Percentiles rank a stretch among this genome's conserved stretches.
Evolutionary conservation across 164 flowering plant species (phyloP).

Genomic region (Litsea cubeba): DNA sequence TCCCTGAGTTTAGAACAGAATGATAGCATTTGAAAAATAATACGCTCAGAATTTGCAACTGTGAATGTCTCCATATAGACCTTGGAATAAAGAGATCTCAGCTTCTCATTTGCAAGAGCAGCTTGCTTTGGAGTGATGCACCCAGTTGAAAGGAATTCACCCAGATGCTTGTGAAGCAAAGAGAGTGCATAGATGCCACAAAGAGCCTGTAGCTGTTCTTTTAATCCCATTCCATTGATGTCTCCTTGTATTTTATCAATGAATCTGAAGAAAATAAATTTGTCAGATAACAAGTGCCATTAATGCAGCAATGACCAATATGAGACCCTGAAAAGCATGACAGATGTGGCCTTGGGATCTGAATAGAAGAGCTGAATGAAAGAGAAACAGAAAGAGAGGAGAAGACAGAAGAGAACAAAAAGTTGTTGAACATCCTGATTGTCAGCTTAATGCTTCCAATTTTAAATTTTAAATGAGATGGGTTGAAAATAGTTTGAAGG

Average conservation of each 20-base stretch:
- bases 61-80: slow-evolving; percentile 26
- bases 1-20: background rate
- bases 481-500: too few species aligned
- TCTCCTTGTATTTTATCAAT: slow-evolving; percentile 75
- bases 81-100: slow-evolving; percentile 72
- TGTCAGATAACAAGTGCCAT: background rate
- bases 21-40: background rate
- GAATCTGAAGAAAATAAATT: slow-evolving; percentile 40
- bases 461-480: too few species aligned
- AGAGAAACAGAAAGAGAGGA: too few species aligned
- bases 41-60: background rate
- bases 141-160: slow-evolving; percentile 82
- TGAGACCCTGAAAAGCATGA: background rate
- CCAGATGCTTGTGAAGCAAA: slow-evolving; percentile 67
- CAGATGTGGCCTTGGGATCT: too few species aligned
- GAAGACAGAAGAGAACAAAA: too few species aligned
- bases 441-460: too few species aligned
- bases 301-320: too few species aligned
- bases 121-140: slow-evolving; percentile 80
- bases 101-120: slow-evolving; percentile 76
- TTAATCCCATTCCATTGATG: slow-evolving; percentile 87
- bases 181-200: slow-evolving; percentile 66
- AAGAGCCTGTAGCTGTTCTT: slow-evolving; percentile 51
- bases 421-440: too few species aligned
- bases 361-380: too few species aligned